These are phyloP conservation scores for Leccinum angustisporum DNA, from an alignment of 1,284 basidiomycete genomes.

Conservation along the genomic window DNA sequence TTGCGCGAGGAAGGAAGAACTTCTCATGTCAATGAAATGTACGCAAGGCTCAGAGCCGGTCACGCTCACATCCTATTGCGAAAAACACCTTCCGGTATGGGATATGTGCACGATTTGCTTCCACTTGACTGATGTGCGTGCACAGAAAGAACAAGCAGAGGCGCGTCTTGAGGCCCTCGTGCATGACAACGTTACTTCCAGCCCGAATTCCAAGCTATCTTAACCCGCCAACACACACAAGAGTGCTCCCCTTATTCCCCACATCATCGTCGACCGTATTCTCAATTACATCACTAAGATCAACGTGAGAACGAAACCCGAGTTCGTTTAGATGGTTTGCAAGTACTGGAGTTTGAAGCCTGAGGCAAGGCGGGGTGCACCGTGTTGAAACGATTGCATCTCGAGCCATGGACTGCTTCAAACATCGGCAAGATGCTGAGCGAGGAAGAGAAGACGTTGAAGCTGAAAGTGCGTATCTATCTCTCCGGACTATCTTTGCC, in stretches of 20 bases:
- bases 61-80: constrained; percentile 78
- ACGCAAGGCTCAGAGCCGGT: constrained; percentile 70
- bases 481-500: background rate
- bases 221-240: constrained; percentile 81
- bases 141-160: constrained; percentile 68
- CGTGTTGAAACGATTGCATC: constrained; percentile 87
- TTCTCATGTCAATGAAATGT: constrained; percentile 86
- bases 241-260: constrained; percentile 74
- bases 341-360: constrained; percentile 97
- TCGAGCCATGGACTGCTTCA: constrained; percentile 96
- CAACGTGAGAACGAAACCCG: constrained; percentile 71
- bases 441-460: constrained; percentile 82
- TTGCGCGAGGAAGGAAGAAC: constrained; percentile 85
- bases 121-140: constrained; percentile 7
- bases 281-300: constrained; percentile 77
- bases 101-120: background rate
- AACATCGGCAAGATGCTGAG: constrained; percentile 62
- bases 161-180: constrained; percentile 56
- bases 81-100: constrained; percentile 85
- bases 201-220: constrained; percentile 45
- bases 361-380: constrained; percentile 90
- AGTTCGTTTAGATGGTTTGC: constrained; percentile 79
- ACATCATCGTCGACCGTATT: constrained; percentile 74
- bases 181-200: constrained; percentile 43
- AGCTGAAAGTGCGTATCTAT: constrained; percentile 64